Base-by-base conservation (phyloP, 2,329 filamentous ascomycete species). In the Hymenoscyphus fraxineus region DNA sequence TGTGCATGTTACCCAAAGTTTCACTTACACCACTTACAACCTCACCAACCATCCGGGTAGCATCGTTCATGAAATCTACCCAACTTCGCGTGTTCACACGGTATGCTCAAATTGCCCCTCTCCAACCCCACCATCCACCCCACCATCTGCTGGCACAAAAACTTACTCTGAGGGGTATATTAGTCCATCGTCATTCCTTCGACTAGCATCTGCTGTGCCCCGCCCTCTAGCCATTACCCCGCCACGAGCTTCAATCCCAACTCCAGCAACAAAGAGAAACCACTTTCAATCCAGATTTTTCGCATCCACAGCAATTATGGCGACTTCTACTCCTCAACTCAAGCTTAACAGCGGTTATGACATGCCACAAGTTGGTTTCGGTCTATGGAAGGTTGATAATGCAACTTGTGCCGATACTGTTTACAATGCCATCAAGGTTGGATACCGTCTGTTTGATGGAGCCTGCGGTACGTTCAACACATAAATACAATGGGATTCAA, bases 371-470 rank as follows among this genome's bases (percentile, higher is more conserved):
- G 85, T 88, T 59, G 85, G 85, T 69, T 87, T 87, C 73, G 85
- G 85, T 61, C 80, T 91, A 47, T 91, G 88, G 88, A 91, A 91
- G 77, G 87, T 91, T 63, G 83, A 83, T 73, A 85, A 85, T 66
- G 81, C 82, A 31, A 86, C 83, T 64, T 85, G 83, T 73, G 84
- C 85, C 55, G 85, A 89, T 66, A 83, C 83, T 66, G 86, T 92
- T 65, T 92, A 92, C 79, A 87, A 87, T 66, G 78, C 77, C 27
- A 86, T 87, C 75, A 85, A 86, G 76, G 78, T 81, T 35, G 85
- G 85, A 57, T 87, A 87, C 76, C 80, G 84, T 68, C 78, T 85
- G 41, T 85, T 88, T 65, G 85, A 87, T 69, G 84, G 85, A 65
- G 85, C 85, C 64, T 85, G 82, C 73, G 82, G 81, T 83, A 78